These are phyloP conservation scores for Arachnomyces sp. DNA, from an alignment of 2,329 filamentous ascomycete genomes.

Conservation along the genomic window DNA sequence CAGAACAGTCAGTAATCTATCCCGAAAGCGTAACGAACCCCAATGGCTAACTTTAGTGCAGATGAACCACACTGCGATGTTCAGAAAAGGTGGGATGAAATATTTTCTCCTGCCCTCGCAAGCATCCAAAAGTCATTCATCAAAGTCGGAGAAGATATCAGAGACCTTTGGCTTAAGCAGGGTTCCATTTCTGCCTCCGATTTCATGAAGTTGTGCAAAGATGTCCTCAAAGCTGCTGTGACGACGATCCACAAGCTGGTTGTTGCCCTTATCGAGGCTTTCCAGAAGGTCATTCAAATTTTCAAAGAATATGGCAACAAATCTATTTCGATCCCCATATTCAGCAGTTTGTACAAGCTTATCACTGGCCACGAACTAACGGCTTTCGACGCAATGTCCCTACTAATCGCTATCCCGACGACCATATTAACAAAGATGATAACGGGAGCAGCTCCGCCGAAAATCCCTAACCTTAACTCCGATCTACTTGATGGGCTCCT, in stretches of 20 bases:
- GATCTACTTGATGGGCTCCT: background rate
- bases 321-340: background rate
- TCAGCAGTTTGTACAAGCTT: background rate
- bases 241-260: no score
- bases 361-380: background rate
- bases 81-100: no score
- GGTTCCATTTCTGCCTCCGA: background rate
- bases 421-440: background rate
- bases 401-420: background rate
- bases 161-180: slow-evolving; percentile 4
- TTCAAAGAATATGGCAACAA: background rate
- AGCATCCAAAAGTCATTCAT: no score
- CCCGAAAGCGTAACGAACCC: no score
- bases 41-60: no score
- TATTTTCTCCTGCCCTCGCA: no score
- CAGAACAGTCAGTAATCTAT: no score
- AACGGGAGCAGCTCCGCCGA: background rate
- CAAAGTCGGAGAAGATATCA: slow-evolving; percentile 3
- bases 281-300: background rate
- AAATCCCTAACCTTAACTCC: background rate
- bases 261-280: background rate
- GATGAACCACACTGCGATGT: no score
- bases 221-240: no score
- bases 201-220: no score
- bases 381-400: slow-evolving; percentile 1